A percentile compares a stretch with the other conserved stretches of the same genome.
Evolutionary conservation across 2,329 filamentous ascomycete species (phyloP).

Genomic region (Aspergillus ochraceoroseus): DNA sequence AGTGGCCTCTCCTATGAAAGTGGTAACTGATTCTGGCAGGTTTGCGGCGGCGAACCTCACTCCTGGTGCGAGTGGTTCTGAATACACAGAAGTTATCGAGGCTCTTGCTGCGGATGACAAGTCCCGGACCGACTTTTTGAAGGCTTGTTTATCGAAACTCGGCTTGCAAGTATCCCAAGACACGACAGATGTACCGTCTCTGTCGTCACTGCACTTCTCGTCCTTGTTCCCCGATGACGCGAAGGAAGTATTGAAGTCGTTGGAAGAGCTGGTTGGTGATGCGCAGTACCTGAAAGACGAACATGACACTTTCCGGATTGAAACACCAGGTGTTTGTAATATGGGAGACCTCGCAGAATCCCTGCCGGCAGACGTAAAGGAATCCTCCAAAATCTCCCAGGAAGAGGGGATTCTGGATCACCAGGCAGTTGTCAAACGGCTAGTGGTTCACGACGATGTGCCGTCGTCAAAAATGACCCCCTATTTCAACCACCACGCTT

Average conservation of each 20-base stretch:
- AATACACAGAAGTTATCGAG: slow-evolving; percentile 66
- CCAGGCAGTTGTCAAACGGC: slow-evolving; percentile 64
- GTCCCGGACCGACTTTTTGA: slow-evolving; percentile 68
- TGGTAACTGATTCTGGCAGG: slow-evolving; percentile 46
- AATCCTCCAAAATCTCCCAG: slow-evolving; percentile 14
- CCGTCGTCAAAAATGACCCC: slow-evolving; percentile 72
- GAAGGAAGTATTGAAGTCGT: slow-evolving; percentile 60
- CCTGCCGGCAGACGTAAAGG: slow-evolving; percentile 41
- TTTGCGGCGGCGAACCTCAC: slow-evolving; percentile 77
- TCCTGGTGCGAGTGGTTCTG: slow-evolving; percentile 59
- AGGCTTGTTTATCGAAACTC: slow-evolving; percentile 71
- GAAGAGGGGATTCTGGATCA: slow-evolving; percentile 67
- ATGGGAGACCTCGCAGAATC: slow-evolving; percentile 53
- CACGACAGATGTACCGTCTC: slow-evolving; percentile 64
- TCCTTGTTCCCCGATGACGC: slow-evolving; percentile 61
- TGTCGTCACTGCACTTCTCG: slow-evolving; percentile 79
- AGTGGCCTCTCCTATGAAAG: no score
- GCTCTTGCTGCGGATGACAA: slow-evolving; percentile 64
- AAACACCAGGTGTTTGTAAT: slow-evolving; percentile 61
- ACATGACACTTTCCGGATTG: slow-evolving; percentile 74
- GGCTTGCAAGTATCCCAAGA: slow-evolving; percentile 73
- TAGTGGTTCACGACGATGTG: slow-evolving; percentile 67
- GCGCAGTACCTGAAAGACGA: slow-evolving; percentile 72
- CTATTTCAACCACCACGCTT: slow-evolving; percentile 77
- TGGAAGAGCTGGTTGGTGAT: slow-evolving; percentile 61